Conservation (phyloP, 805 yeast species). For the Blastobotrys robertii region DNA sequence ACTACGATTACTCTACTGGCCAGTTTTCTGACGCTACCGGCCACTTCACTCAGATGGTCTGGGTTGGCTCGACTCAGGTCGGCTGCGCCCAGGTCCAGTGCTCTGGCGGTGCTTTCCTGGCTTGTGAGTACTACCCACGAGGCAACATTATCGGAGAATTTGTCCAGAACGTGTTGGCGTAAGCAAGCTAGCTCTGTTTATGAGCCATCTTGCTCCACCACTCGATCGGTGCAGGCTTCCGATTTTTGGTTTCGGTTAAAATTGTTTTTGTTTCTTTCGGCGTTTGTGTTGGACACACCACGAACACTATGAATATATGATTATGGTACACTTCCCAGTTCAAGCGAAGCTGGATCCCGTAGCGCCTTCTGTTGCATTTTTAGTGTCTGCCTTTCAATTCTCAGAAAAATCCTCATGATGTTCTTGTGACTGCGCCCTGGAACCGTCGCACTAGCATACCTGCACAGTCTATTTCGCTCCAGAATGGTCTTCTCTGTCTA, state of each 20-base stretch:
- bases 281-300: neutral
- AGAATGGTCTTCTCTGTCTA: too few relatives aligned
- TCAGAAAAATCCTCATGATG: too few relatives aligned
- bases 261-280: neutral
- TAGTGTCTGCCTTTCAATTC: too few relatives aligned
- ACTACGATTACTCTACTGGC: conserved; percentile 41
- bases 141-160: conserved; percentile 44
- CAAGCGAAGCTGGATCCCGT: too few relatives aligned
- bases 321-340: too few relatives aligned
- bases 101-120: conserved; percentile 46
- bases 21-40: conserved; percentile 43
- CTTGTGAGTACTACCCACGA: conserved; percentile 66
- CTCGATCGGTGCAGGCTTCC: too few relatives aligned
- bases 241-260: neutral
- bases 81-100: conserved; percentile 72
- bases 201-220: neutral
- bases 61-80: conserved; percentile 50
- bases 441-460: too few relatives aligned
- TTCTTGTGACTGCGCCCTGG: too few relatives aligned
- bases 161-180: conserved; percentile 14
- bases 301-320: neutral
- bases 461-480: too few relatives aligned
- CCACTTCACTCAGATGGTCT: conserved; percentile 74
- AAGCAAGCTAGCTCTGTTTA: neutral
- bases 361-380: too few relatives aligned